Base-by-base conservation (phyloP, 805 yeast species). In the Kuraishia ogatae region DNA sequence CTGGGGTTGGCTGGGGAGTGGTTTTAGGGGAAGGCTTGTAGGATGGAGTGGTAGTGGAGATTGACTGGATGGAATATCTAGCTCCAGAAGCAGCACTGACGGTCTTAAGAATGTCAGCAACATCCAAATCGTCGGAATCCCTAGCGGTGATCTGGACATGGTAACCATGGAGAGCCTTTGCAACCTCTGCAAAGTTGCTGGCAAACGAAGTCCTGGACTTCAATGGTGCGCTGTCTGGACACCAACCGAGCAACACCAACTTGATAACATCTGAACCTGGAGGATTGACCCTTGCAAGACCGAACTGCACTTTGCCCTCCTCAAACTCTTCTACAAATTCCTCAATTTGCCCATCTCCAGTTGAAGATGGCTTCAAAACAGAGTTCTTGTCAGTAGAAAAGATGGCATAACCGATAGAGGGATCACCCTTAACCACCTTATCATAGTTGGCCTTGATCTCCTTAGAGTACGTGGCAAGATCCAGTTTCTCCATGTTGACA, bases 111-210 rank as follows among this genome's bases (percentile, higher is more conserved):
- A 94, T 80, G 57, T 87, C 96, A 24, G 78, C 78, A 50, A 87
- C 87, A 62, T 89, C 88, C 67, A 96, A 78, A 69, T 94, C 99
- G 65, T 91, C 97, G 49, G 81, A 76, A 66, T 89, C 96, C 72
- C 98, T 84, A n/a, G 98, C 98, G 52, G 97, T 91, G 60, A 94
- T 84, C 71, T 94, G 97, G 54, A 94, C 92, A 67, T 94, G 99
- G 72, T 93, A 94, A 51, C 96, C 96, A 61, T 78, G 77, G 64
- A 88, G 76, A 21, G 82, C 75, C 57, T 78, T 82, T 26, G 91
- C 81, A 21, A 88, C 87, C 48, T 84, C 88, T 48, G 89, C 90
- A 61, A 87, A 84, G 69, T 87, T 88, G 57, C 82, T 72, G 26
- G 93, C 91, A 71, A 84, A 88, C 1, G 91, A 84, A 50, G 89